Evolutionary conservation across 2,329 filamentous ascomycete species (phyloP).

Genomic region (Hymenoscyphus repandus): DNA sequence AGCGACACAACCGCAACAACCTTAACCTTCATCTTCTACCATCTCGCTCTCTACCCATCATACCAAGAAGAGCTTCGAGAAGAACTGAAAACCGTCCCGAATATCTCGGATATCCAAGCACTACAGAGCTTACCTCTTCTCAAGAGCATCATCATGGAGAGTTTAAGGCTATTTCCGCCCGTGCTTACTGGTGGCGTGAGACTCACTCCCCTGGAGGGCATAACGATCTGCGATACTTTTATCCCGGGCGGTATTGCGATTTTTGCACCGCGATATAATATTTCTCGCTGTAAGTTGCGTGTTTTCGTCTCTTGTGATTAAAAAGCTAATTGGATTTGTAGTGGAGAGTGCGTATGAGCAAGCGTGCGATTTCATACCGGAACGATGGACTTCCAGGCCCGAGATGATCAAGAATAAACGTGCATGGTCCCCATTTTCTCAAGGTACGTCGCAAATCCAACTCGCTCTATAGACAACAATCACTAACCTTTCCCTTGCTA

Average conservation of each 20-base stretch:
- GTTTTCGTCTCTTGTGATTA: too few species aligned
- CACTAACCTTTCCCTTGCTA: too few species aligned
- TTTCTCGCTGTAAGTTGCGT: not conserved
- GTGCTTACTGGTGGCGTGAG: constrained; percentile 33
- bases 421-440: not conserved
- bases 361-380: constrained; percentile 4
- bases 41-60: not conserved
- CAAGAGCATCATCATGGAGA: constrained; percentile 35
- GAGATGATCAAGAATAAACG: constrained; percentile 2
- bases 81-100: not conserved
- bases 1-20: not conserved
- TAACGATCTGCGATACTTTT: constrained; percentile 2
- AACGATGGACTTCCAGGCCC: not conserved
- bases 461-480: too few species aligned
- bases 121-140: constrained; percentile 21
- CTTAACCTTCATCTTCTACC: not conserved
- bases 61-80: not conserved
- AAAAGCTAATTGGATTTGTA: not conserved
- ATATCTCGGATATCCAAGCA: not conserved
- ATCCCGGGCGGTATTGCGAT: constrained; percentile 3
- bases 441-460: not conserved
- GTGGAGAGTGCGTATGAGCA: not conserved
- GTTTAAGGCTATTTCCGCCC: constrained; percentile 33
- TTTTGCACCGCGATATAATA: not conserved
- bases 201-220: constrained; percentile 33